Evolutionary conservation across 352 stramenopile genomes (phyloP), one percentile per base, ranked within the genome.

Genomic region (Blastocystis sp.): DNA sequence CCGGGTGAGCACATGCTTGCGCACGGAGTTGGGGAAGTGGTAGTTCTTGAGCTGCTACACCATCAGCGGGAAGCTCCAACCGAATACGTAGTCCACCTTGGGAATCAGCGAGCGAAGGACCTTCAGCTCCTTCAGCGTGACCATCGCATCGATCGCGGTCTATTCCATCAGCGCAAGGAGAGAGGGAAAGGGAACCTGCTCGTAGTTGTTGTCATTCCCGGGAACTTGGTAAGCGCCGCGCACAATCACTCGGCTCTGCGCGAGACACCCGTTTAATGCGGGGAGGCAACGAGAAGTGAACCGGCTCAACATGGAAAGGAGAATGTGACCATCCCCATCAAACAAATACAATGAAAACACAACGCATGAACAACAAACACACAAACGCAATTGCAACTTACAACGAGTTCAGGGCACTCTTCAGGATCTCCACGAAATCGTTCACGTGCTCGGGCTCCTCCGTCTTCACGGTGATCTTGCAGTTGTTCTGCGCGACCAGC

Each of bases 401-500:
- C 48, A 84, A 19, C 67, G 60, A 40, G 48, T 88, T 88, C 41
- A 88, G 62, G 19, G 56, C 78, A 62, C 67, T 48, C 78, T 88
- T 88, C 10, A 88, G 67, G 62, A 88, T 88, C n/a, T 88, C 64
- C 1, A 88, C 78, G 62, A 76, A 88, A n/a, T 88, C 60, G 45
- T 17, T 79, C 17, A 79, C 67, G 21, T 76, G 52, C 14, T 34
- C 56, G 45, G 59, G 56, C 19, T 88, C 78, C 23, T 88, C 78
- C 3, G 64, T 88, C 78, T 88, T 88, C n/a, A 88, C 65, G 28
- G 78, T 88, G 67, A 88, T 88, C 78, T 88, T 88, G 60, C 78
- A 88, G 48, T 88, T 88, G 67, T 88, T 88, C 53, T 88, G 78
- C 19, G 60, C 78, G 40, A 88, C 66, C 2, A 88, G 78, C 4